Evolutionary conservation across 1,284 basidiomycete genomes (phyloP), one percentile per base, ranked within the genome.

Genomic region (Athelia sp.): DNA sequence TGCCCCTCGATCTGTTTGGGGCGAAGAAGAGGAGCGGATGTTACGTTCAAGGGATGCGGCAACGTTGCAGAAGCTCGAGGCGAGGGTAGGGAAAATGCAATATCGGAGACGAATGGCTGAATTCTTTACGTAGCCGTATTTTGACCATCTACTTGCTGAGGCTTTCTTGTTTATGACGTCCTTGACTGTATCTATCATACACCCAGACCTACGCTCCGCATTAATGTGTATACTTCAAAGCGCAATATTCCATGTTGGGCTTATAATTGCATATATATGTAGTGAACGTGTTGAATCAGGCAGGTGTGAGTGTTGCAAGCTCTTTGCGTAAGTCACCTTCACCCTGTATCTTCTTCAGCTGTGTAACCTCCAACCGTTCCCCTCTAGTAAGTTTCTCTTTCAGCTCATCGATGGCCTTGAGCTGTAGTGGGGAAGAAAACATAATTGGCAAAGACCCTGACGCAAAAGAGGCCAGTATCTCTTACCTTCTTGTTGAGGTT

Each of bases 341-440:
- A 8, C 84, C 84, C 36, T 94, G 91, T 58, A 98, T 96, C 80
- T 98, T 98, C 76, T 90, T 90, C 57, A 96, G 68, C 70, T 98
- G 95, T 21, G 94, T 98, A 52, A 85, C 87, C 68, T 98, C 95
- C 40, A 98, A 76, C 50, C 86, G 79, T 66, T 98, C 94, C 1
- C 95, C 95, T 43, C 87, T 81, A 60, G 81, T 84, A 22, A 82
- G 78, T 69, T 93, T 91, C 60, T 92, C 88, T 74, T 97, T 97
- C 49, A 98, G 79, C 61, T 98, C 94, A 31, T 96, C 92, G 58
- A 97, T 97, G 13, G 93, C 94, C 68, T 96, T 96, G 60, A 97
- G 78, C 90, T 96, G 56, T 29, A 29, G 26, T 4, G 6, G 26
- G 26, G 4, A 6, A 29, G 15, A 29, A 29, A 50, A 34, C 21